A percentile compares a stretch with the other conserved stretches of the same genome.
These are phyloP conservation scores for Sonneratia caseolaris DNA, from an alignment of 345 rosid genomes.

Conservation along the genomic window DNA sequence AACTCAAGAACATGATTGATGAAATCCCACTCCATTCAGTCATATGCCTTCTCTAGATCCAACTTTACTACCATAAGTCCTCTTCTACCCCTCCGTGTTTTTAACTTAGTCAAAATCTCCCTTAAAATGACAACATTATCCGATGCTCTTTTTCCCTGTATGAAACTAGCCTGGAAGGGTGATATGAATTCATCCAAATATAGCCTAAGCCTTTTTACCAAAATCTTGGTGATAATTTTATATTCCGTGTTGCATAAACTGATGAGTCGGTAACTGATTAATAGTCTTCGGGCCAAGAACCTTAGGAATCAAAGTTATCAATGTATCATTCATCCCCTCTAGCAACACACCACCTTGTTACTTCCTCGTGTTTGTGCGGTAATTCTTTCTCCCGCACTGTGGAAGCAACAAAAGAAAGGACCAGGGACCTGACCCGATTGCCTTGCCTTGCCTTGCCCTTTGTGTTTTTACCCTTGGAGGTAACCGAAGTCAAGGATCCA, in stretches of 20 bases:
- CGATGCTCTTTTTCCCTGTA: background rate
- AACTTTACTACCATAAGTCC: background rate
- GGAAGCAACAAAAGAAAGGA: no score
- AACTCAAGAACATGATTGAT: background rate
- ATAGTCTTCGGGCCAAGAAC: background rate
- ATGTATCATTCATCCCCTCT: background rate
- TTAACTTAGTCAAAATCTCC: background rate
- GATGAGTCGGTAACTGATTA: background rate
- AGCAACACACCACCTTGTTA: no score
- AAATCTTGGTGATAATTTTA: no score
- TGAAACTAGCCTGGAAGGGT: background rate
- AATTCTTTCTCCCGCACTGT: no score
- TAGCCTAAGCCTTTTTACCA: background rate
- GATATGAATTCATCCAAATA: background rate
- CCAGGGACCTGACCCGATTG: no score
- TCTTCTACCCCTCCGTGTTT: background rate
- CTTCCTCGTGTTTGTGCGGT: no score
- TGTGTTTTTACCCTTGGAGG: no score
- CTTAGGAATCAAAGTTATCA: background rate
- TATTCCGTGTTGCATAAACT: background rate
- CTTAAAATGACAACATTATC: background rate
- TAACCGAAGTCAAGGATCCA: no score
- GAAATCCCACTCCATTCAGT: background rate
- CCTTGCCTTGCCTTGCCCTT: no score
- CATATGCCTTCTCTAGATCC: background rate